Conservation (phyloP, 1,284 basidiomycete genomes). For the Pseudomicrostroma phylloplanum region DNA sequence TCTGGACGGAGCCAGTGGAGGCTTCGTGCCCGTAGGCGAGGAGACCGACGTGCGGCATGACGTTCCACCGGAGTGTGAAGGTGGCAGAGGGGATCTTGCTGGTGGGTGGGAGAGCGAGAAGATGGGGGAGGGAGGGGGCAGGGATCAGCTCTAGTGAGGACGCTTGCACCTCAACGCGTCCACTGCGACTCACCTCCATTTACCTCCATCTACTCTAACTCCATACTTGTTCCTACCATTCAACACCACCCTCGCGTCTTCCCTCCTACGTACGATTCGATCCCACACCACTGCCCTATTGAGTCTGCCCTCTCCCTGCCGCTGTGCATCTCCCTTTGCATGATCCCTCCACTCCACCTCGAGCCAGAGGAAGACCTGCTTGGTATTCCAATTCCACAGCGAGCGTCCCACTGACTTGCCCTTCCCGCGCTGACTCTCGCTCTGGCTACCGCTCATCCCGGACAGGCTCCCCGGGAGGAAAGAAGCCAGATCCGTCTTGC, state of each 20-base stretch:
- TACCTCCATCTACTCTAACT: constrained; percentile 67
- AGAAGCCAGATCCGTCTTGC: neutral
- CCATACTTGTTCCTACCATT: constrained; percentile 72
- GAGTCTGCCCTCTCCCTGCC: constrained; percentile 38
- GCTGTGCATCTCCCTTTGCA: neutral
- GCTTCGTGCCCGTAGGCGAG: constrained; percentile 70
- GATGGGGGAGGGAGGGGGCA: neutral
- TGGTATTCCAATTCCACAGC: constrained; percentile 89
- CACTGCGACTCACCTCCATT: constrained; percentile 66
- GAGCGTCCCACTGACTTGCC: constrained; percentile 47
- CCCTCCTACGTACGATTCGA: constrained; percentile 70
- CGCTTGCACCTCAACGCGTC: neutral
- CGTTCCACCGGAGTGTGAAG: constrained; percentile 76
- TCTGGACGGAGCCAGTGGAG: constrained; percentile 55
- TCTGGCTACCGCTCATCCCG: neutral
- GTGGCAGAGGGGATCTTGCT: constrained; percentile 55
- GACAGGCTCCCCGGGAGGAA: too few species aligned
- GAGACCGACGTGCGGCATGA: constrained; percentile 80
- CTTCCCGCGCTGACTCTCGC: neutral
- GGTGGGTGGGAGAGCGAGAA: constrained; percentile 12
- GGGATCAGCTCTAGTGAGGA: neutral
- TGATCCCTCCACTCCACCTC: constrained; percentile 22
- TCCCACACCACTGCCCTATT: constrained; percentile 88
- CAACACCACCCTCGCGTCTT: constrained; percentile 66
- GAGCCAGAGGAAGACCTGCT: constrained; percentile 68